Conservation (phyloP, 169 alveolate genomes). For the Plasmodium inui region DNA sequence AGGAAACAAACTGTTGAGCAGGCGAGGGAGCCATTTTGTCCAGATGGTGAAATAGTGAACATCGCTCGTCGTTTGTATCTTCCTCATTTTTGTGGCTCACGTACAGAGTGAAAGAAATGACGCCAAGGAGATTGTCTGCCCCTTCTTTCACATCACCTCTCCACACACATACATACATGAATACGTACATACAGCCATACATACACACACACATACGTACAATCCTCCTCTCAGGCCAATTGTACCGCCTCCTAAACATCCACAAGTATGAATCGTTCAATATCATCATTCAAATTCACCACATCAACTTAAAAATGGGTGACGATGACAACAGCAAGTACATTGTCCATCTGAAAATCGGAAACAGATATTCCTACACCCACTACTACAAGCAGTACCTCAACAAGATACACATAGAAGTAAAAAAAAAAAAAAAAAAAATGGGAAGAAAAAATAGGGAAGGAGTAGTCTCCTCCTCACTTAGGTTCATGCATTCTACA, state of each 20-base stretch:
- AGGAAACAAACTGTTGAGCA: not conserved
- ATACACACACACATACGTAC: not conserved
- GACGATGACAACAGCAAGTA: conserved; percentile 58
- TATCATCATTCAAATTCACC: conserved; percentile 56
- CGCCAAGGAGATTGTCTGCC: not conserved
- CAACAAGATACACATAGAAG: conserved; percentile 55
- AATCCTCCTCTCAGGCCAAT: not conserved
- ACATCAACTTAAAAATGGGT: conserved; percentile 51
- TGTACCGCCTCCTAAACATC: conserved; percentile 52
- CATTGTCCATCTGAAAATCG: conserved; percentile 50
- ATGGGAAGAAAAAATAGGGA: not conserved
- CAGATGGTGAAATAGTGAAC: not conserved
- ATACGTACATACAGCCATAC: no score
- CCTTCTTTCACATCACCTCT: not conserved
- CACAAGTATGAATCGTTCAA: conserved; percentile 64
- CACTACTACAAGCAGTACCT: conserved; percentile 51
- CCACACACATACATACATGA: not conserved
- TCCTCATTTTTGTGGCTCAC: not conserved
- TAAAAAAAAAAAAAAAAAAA: conserved; percentile 6
- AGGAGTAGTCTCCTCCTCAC: not conserved
- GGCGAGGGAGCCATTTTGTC: not conserved
- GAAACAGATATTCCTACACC: conserved; percentile 56
- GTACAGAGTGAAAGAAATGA: not conserved
- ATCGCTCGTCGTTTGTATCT: not conserved
- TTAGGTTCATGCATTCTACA: not conserved